phyloP scores from a whole-genome alignment of 306 rosid genomes.

The Dryas alaskensis region DNA sequence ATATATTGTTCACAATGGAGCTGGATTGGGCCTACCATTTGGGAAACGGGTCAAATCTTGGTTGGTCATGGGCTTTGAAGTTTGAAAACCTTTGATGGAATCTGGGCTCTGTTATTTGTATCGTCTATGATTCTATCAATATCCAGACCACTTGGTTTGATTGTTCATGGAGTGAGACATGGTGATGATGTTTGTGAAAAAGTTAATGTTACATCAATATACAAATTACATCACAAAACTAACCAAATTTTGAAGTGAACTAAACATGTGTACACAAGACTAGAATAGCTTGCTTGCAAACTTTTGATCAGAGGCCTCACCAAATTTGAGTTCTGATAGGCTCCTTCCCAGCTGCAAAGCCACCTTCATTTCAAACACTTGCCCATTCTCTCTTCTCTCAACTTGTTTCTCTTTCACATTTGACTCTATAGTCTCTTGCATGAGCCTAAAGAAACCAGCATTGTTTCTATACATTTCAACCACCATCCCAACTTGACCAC shows the following conservation, averaged over 20 bases:
- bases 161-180: neutral
- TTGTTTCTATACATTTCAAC: slow-evolving; percentile 60
- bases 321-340: slow-evolving; percentile 43
- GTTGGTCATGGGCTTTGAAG: too few relatives aligned
- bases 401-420: slow-evolving; percentile 44
- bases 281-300: slow-evolving; percentile 71
- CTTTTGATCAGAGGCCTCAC: slow-evolving; percentile 21
- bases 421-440: slow-evolving; percentile 52
- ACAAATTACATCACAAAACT: slow-evolving; percentile 20
- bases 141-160: too few relatives aligned
- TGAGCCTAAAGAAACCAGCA: slow-evolving; percentile 62
- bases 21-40: too few relatives aligned
- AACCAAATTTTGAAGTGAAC: neutral
- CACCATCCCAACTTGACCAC: slow-evolving; percentile 87
- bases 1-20: neutral
- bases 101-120: too few relatives aligned
- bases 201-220: neutral
- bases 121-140: too few relatives aligned
- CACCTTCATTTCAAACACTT: slow-evolving; percentile 55
- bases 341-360: slow-evolving; percentile 69
- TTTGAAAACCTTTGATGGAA: too few relatives aligned
- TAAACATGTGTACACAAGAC: neutral
- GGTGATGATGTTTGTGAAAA: neutral
- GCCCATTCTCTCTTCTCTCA: slow-evolving; percentile 62
- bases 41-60: too few relatives aligned